Base-by-base conservation (phyloP, 164 flowering plant species). In the Berberis vulgaris region DNA sequence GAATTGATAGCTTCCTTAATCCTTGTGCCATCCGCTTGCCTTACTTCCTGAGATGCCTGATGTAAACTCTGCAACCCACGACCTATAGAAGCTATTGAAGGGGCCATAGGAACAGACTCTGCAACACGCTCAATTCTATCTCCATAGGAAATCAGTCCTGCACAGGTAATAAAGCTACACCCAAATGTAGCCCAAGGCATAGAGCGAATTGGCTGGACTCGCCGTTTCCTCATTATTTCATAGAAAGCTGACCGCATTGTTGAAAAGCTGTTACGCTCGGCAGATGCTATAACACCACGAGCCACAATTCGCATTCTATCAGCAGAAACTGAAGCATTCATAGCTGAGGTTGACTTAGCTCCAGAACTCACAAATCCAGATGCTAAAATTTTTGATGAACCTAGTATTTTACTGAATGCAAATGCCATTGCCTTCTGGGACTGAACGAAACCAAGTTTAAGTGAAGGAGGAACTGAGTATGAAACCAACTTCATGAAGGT, bases 41-140 rank as follows among this genome's bases (percentile, higher is more conserved):
- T 72, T n/a, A 76, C 83, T 54, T 47, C 78, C 69, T 69, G 73
- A 44, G 96, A 87, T 54, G 91, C 87, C 71, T 76, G 74, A 39
- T 78, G 95, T 56, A 94, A 65, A 67, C 77, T 83, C 64, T 79
- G 80, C 61, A 94, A 79, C 6, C 96, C 98, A 41, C 93, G 92
- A 26, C 97, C 97, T 76, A 93, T 77, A 74, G 75, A 81, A 5
- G 97, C 97, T 71, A 91, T 89, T 6, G 85, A 82, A 5, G 91
- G 81, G 43, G 96, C 98, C 3, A 80, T 69, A 26, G 95, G 96
- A 45, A 84, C 67, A 13, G 96, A 86, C 69, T 86, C 96, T 7
- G 75, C 88, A 69, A 82, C 97, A 79, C 85, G 87, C 75, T 94
- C 97, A 57, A 94, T 87, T 43, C 99, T 91, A 76, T 94, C 97